Conservation (phyloP, 1,284 basidiomycete genomes). For the Earliella scabrosa region DNA sequence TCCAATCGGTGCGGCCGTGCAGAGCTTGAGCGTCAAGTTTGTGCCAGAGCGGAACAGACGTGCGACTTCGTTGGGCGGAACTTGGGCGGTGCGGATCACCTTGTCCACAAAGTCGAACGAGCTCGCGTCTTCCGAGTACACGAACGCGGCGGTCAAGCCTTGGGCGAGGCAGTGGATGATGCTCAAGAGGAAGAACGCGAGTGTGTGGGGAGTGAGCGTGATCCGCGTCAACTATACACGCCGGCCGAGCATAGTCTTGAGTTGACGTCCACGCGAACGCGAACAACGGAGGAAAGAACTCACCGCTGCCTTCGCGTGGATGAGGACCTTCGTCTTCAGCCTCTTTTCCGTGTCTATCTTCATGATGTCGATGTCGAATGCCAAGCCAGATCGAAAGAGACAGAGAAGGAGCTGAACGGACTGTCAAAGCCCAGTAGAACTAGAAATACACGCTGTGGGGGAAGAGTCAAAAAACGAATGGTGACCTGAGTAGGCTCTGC, state of each 20-base stretch:
- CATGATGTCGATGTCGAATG: conserved; percentile 1
- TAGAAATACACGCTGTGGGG: conserved; percentile 1
- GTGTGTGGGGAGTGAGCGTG: conserved; percentile 41
- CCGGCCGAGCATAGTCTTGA: too few species aligned
- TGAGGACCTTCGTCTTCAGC: too few species aligned
- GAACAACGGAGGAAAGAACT: neutral
- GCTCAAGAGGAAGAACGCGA: conserved; percentile 50
- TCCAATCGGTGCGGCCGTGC: conserved; percentile 46
- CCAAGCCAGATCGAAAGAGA: neutral
- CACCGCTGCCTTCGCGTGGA: conserved; percentile 20
- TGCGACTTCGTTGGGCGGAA: conserved; percentile 44
- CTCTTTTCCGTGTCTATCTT: conserved; percentile 2
- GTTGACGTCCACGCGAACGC: too few species aligned
- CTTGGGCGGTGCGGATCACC: conserved; percentile 43
- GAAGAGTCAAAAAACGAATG: conserved; percentile 1
- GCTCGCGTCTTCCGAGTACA: conserved; percentile 49
- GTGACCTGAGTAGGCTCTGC: conserved; percentile 11
- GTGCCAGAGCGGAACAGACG: conserved; percentile 40
- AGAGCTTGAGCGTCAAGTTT: conserved; percentile 46
- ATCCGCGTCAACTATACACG: conserved; percentile 39
- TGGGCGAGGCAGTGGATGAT: conserved; percentile 39
- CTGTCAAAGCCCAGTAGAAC: conserved; percentile 23
- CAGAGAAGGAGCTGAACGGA: conserved; percentile 1
- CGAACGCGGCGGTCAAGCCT: conserved; percentile 50
- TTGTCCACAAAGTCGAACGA: conserved; percentile 42